Evolutionary conservation across 352 stramenopile genomes (phyloP), one percentile per base, ranked within the genome.

Genomic region (Nothophytophthora sp.): DNA sequence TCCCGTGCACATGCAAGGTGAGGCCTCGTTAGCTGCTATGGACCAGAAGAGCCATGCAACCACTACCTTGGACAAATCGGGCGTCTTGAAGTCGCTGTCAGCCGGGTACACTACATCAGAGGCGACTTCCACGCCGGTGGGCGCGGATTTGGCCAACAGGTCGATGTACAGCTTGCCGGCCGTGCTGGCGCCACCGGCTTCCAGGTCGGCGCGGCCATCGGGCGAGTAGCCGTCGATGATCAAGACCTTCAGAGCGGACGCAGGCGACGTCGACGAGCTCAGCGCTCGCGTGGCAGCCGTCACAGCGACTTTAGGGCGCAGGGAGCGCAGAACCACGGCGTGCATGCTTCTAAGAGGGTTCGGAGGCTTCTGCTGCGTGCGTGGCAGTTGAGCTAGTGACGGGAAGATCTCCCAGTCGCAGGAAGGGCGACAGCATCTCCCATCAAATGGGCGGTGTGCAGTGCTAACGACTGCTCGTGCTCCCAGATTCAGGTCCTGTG

Each of bases 181-280:
- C 22, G 77, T 88, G 35, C 64, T 83, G 32, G 78, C 81, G 36
- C 81, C 81, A 16, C 76, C 77, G 22, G 67, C 75, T 61, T 85
- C 60, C 48, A 92, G 74, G 23, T 89, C 79, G 13, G 66, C 70
- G 33, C 81, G 73, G 13, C 79, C 81, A 27, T 90, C 75, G 11
- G 68, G 65, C n/a, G 77, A 78, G 63, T 92, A 92, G 38, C 81
- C 77, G 46, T 90, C 81, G 15, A 92, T 88, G 38, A 92, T 63
- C n/a, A 92, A 60, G 43, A 89, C 56, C 15, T 75, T 83, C 15
- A 89, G 54, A 19, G 73, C 63, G 32, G 71, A 67, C 35, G 73
- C 67, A 13, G 71, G 50, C 34, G 45, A 40, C 19, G 41, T n/a
- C 19, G 35, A 8, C 30, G 54, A 69, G 20, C 51, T 63, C 36